Conservation (phyloP, 371 early-diverging fungal species). For the Coemansia sp. region DNA sequence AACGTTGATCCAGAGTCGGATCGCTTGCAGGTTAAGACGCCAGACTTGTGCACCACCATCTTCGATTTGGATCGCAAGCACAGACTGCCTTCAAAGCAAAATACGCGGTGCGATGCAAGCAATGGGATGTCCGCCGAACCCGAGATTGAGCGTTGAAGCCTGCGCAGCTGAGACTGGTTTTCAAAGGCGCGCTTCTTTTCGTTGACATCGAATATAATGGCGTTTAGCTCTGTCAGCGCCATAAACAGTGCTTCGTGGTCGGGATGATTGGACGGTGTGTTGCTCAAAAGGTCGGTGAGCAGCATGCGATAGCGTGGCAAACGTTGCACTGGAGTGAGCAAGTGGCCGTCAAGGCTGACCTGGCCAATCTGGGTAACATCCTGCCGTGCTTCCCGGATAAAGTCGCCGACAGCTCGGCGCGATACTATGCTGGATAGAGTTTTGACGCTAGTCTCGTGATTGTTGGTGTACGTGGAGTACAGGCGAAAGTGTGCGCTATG, state of each 20-base stretch:
- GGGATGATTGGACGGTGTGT: slow-evolving; percentile 62
- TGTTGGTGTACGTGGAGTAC: slow-evolving; percentile 75
- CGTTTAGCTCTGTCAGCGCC: slow-evolving; percentile 63
- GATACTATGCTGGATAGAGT: slow-evolving; percentile 55
- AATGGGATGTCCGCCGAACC: slow-evolving; percentile 52
- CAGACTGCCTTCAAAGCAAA: slow-evolving; percentile 49
- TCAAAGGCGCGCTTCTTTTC: slow-evolving; percentile 66
- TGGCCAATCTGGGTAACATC: slow-evolving; percentile 43
- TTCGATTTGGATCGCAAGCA: slow-evolving; percentile 53
- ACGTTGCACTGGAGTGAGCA: slow-evolving; percentile 81
- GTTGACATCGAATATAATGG: slow-evolving; percentile 67
- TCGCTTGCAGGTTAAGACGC: slow-evolving; percentile 13
- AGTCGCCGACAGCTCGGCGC: slow-evolving; percentile 28
- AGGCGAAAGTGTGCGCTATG: slow-evolving; percentile 62
- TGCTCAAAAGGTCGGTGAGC: slow-evolving; percentile 64
- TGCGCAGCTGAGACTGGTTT: slow-evolving; percentile 52
- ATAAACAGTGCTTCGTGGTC: slow-evolving; percentile 59
- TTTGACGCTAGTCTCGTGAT: slow-evolving; percentile 66
- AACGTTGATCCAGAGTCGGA: slow-evolving; percentile 43
- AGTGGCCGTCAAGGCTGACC: slow-evolving; percentile 69
- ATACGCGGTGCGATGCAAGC: slow-evolving; percentile 56
- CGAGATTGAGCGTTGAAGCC: slow-evolving; percentile 56
- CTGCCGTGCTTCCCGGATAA: slow-evolving; percentile 30
- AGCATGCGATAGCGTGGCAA: slow-evolving; percentile 78
- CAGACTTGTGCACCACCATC: slow-evolving; percentile 31